Conservation (phyloP, 2,329 filamentous ascomycete species). For the Stachybotrys elegans region DNA sequence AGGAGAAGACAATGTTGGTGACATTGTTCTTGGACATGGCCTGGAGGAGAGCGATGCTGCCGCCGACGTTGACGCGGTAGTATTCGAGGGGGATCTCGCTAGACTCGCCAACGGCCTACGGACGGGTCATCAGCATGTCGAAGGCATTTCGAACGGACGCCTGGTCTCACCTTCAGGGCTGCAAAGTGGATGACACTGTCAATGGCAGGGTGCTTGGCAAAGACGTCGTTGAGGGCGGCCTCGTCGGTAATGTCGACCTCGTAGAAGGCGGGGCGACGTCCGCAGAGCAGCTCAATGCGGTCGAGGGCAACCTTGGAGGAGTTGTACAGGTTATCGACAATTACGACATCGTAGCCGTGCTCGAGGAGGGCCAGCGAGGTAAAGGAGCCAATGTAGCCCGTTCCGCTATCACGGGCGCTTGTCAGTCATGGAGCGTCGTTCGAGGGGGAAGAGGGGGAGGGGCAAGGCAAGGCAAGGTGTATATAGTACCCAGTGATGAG, state of each 20-base stretch:
- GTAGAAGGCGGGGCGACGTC: slow-evolving; percentile 81
- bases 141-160: background rate
- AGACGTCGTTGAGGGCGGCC: slow-evolving; percentile 76
- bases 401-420: slow-evolving; percentile 59
- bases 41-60: slow-evolving; percentile 79
- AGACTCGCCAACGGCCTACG: slow-evolving; percentile 89
- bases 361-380: slow-evolving; percentile 87
- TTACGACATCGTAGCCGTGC: slow-evolving; percentile 92
- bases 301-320: slow-evolving; percentile 87
- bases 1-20: slow-evolving; percentile 96
- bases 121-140: slow-evolving; percentile 4
- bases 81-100: slow-evolving; percentile 92
- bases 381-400: slow-evolving; percentile 98
- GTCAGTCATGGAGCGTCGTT: slow-evolving; percentile 20
- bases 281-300: slow-evolving; percentile 89
- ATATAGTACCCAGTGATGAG: slow-evolving; percentile 76
- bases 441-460: slow-evolving; percentile 2
- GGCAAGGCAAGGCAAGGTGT: background rate
- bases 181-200: slow-evolving; percentile 99
- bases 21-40: slow-evolving; percentile 89
- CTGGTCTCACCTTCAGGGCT: slow-evolving; percentile 72
- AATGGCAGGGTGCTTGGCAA: slow-evolving; percentile 83
- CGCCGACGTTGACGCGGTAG: slow-evolving; percentile 94
- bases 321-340: slow-evolving; percentile 96
- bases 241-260: slow-evolving; percentile 86